phyloP scores from a whole-genome alignment of 202 grass and related monocot species.

The Setaria viridis region DNA sequence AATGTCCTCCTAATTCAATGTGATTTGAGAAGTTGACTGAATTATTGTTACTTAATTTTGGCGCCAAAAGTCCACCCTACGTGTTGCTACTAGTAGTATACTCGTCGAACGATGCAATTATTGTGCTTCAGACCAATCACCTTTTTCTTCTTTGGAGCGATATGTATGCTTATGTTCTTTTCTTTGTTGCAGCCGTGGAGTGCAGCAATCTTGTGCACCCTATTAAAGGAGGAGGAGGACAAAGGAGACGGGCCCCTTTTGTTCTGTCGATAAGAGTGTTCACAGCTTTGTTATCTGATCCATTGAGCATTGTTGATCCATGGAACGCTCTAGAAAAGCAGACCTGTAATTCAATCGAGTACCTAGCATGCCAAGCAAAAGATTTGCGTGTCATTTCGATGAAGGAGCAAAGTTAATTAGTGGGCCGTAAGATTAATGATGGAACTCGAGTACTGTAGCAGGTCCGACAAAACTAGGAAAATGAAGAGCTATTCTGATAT shows the following conservation, averaged over 20 bases:
- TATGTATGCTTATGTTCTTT: slow-evolving; percentile 31
- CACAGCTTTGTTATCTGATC: slow-evolving; percentile 38
- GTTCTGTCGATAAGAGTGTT: slow-evolving; percentile 18
- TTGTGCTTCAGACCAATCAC: slow-evolving; percentile 23
- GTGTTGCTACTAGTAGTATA: not conserved
- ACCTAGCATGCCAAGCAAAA: not conserved
- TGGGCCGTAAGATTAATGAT: not conserved
- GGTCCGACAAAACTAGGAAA: not conserved
- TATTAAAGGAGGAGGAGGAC: slow-evolving; percentile 33
- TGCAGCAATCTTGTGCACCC: slow-evolving; percentile 45
- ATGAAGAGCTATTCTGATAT: not conserved
- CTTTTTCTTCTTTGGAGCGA: slow-evolving; percentile 20
- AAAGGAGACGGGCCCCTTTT: slow-evolving; percentile 8
- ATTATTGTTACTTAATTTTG: slow-evolving; percentile 40
- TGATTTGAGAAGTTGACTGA: slow-evolving; percentile 13
- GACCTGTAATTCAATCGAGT: not conserved
- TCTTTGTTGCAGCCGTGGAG: slow-evolving; percentile 47
- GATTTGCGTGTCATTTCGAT: not conserved
- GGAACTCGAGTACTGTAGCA: not conserved
- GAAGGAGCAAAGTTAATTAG: not conserved
- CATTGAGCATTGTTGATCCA: slow-evolving; percentile 32
- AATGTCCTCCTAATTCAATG: not conserved
- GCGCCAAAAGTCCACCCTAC: not conserved
- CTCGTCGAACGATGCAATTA: slow-evolving; percentile 24
- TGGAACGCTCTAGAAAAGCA: slow-evolving; percentile 55